A percentile compares a stretch with the other conserved stretches of the same genome.
These are phyloP conservation scores for Saturnispora galanensis DNA, from an alignment of 805 yeast genomes.

Conservation along the genomic window DNA sequence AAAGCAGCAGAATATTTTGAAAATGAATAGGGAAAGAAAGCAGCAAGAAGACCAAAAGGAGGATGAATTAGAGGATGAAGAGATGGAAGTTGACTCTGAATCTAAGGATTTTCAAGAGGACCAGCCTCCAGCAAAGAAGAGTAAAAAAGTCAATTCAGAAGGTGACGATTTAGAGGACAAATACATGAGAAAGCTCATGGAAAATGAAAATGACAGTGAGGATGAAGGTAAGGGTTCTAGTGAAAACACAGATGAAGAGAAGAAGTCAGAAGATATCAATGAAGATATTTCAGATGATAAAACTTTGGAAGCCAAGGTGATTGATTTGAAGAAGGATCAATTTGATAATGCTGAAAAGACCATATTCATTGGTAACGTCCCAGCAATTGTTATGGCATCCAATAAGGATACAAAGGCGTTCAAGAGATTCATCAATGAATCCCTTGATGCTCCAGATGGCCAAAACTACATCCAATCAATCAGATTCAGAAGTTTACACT, in stretches of 20 bases:
- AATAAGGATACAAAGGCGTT: slow-evolving; percentile 54
- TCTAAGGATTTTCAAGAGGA: slow-evolving; percentile 10
- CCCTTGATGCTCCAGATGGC: slow-evolving; percentile 11
- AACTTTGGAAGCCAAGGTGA: slow-evolving; percentile 33
- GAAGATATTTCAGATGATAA: background rate
- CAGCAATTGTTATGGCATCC: slow-evolving; percentile 51
- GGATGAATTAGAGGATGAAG: slow-evolving; percentile 14
- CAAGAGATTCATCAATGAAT: slow-evolving; percentile 47
- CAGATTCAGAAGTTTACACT: slow-evolving; percentile 87
- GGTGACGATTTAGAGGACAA: slow-evolving; percentile 15
- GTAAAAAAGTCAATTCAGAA: slow-evolving; percentile 14
- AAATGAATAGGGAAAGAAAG: slow-evolving; percentile 8
- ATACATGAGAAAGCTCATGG: slow-evolving; percentile 18
- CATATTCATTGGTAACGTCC: slow-evolving; percentile 80
- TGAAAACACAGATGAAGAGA: slow-evolving; percentile 12
- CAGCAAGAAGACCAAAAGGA: slow-evolving; percentile 16
- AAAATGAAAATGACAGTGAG: slow-evolving; percentile 15
- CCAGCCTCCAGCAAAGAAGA: slow-evolving; percentile 20
- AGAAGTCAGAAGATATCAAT: slow-evolving; percentile 19
- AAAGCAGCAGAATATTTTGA: slow-evolving; percentile 16
- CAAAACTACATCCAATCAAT: slow-evolving; percentile 46
- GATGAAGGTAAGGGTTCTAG: slow-evolving; percentile 1
- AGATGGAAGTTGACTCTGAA: slow-evolving; percentile 18
- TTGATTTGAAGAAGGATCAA: slow-evolving; percentile 62
- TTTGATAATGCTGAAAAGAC: slow-evolving; percentile 76